Evolutionary conservation across 106 monocot species (phyloP), one percentile per base, ranked within the genome.

Genomic region (Acorus gramineus): DNA sequence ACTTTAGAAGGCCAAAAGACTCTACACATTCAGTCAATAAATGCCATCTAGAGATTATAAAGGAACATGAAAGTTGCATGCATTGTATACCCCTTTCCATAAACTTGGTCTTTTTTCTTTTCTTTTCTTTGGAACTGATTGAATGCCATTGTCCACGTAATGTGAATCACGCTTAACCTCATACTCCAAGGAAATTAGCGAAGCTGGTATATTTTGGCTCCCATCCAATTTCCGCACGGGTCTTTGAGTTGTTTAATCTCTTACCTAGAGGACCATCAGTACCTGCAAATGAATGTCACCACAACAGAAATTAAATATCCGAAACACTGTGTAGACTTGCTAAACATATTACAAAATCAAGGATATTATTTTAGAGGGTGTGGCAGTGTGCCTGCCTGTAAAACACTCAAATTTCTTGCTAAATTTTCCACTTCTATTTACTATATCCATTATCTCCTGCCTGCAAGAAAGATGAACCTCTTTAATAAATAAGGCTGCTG

Each of bases 361-460:
- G 46, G 52, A 44, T 61, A 50, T 7, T 12, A 28, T 11, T 2
- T 13, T 44, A 61, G 61, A 3, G 53, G 10, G 42, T 45, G 28
- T 28, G 28, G 28, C 28, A 42, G 59, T 49, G 1, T 60, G 46
- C 53, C 69, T 70, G 56, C 93, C 93, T 61, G 85, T 93, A 66
- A 93, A 93, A 14, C 67, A 78, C 50, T 85, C 50, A 55, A 93
- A 93, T 50, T 81, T 69, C 74, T 75, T 77, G 68, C 48, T 79
- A 53, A 84, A 93, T 61, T 84, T 85, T 14, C 89, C 79, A 65
- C 93, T 89, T 72, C 11, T 64, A 28, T 83, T 80, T 60, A 83
- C 93, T 53, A 44, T 62, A 70, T 93, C 89, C 89, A 89, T 89
- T 66, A 93, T 49, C 73, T 93, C 85, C 69, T 83, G 80, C 78